Evolutionary conservation across 179 eudicot genomes (phyloP).

Genomic region (Pouteria campechiana): DNA sequence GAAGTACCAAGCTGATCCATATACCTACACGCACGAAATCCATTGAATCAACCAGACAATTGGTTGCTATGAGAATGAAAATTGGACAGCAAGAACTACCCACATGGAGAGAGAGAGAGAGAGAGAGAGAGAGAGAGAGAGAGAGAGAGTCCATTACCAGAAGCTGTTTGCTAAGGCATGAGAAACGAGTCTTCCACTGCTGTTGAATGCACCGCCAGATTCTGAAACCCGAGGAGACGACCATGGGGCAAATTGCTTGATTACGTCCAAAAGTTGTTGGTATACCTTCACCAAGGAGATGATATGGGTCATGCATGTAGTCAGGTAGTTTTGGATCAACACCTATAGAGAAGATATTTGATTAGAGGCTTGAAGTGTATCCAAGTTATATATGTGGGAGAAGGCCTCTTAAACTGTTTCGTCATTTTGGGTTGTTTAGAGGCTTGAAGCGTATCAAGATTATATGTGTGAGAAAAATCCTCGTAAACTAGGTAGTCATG

Average conservation of each 20-base stretch:
- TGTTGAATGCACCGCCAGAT: conserved; percentile 59
- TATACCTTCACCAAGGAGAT: conserved; percentile 28
- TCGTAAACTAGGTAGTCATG: too few species aligned
- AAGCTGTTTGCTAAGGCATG: conserved; percentile 45
- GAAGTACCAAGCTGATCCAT: conserved; percentile 67
- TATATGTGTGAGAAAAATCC: too few species aligned
- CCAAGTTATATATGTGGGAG: too few species aligned
- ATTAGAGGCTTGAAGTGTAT: too few species aligned
- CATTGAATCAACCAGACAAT: not conserved
- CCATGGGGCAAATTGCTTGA: conserved; percentile 28
- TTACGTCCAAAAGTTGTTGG: conserved; percentile 7
- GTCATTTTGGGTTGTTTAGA: too few species aligned
- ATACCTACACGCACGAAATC: conserved; percentile 21
- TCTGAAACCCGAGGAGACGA: conserved; percentile 52
- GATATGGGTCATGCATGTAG: conserved; percentile 41
- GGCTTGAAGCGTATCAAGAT: too few species aligned
- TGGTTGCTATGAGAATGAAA: too few species aligned
- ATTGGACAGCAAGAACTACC: too few species aligned
- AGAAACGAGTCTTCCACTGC: conserved; percentile 40
- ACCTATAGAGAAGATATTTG: conserved; percentile 20
- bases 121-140: too few species aligned
- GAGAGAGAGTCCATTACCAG: conserved; percentile 14
- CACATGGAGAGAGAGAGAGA: too few species aligned
- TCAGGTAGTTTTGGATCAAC: conserved; percentile 27
- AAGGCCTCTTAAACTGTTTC: too few species aligned